Base-by-base conservation (phyloP, 2,329 filamentous ascomycete species). In the Fusarium burgessii region DNA sequence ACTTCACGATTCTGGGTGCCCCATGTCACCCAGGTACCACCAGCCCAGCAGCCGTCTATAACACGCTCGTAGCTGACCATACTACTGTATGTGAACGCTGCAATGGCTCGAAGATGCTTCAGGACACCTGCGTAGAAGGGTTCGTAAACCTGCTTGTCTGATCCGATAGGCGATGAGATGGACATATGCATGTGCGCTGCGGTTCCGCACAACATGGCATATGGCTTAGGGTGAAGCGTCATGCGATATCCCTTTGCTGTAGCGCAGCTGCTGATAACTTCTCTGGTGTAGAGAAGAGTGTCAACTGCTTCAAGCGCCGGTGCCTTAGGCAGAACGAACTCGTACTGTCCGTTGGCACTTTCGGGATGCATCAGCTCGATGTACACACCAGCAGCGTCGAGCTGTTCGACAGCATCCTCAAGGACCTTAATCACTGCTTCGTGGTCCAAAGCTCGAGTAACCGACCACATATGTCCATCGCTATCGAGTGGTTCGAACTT, bases 1-100 rank as follows among this genome's bases (percentile, higher is more conserved):
- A 89, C 85, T 82, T 95, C 92, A 20, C 92, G 89, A 78, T 96
- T 96, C 80, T 96, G 90, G 7, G 89, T 92, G 15, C 93, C 93
- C 93, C 93, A 97, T 0, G 91, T 83, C 0, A 95, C 87, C 90
- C 91, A 95, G 11, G 90, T 88, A 0, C 92, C 92, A n/a, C 92
- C 92, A 0, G 92, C 88, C 93, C 93, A 96, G 63, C 83, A 84
- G n/a, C 92, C 87, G 57, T 94, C 90, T 3, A 82, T 80, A 14
- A 93, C 85, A 7, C 93, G 87, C 38, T 88, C 87, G 78, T 96
- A 96, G 78, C 90, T 93, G 1, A 85, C 84, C 3, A 87, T 84
- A 70, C 89, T 88, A 38, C 90, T 87, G 74, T 93, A 88, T 0
- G 89, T 90, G 62, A 96, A 91, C 0, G 93, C 92, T 14, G 86